A percentile compares a stretch with the other conserved stretches of the same genome.
Evolutionary conservation across 1,139 yeast species (phyloP).

Genomic region (Suhomyces yuchorum): DNA sequence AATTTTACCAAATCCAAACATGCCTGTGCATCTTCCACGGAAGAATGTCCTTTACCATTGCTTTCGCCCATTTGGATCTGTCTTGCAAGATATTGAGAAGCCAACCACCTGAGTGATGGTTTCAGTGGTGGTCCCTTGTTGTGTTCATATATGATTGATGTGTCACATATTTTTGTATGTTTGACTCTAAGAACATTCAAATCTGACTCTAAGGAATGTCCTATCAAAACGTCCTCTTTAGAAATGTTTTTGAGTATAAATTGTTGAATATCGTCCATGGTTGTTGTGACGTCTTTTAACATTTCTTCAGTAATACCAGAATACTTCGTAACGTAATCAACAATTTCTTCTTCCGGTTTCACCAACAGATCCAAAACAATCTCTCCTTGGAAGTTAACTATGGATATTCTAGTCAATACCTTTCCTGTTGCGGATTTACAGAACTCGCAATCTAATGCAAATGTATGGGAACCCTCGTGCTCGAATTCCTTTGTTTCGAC

Average conservation of each 20-base stretch:
- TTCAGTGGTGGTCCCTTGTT: conserved; percentile 76
- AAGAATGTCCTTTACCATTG: conserved; percentile 71
- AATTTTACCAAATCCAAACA: conserved; percentile 75
- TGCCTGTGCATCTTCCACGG: conserved; percentile 81
- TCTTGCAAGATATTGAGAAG: conserved; percentile 54
- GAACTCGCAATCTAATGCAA: conserved; percentile 94
- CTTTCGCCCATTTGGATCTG: conserved; percentile 62
- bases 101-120: conserved; percentile 73
- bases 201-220: conserved; percentile 76
- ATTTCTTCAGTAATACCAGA: conserved; percentile 84
- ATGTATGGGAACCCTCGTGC: conserved; percentile 61
- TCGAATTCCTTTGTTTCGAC: conserved; percentile 55
- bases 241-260: conserved; percentile 50
- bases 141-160: conserved; percentile 69
- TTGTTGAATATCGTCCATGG: conserved; percentile 66
- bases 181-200: conserved; percentile 58
- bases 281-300: conserved; percentile 62
- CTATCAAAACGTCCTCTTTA: conserved; percentile 59
- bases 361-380: conserved; percentile 73
- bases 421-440: conserved; percentile 63
- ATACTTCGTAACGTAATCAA: conserved; percentile 76
- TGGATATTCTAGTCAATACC: conserved; percentile 76
- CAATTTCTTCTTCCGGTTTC: conserved; percentile 70
- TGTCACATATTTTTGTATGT: conserved; percentile 70
- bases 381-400: conserved; percentile 63